Base-by-base conservation (phyloP, 352 stramenopile genomes). In the Blastocystis hominis region DNA sequence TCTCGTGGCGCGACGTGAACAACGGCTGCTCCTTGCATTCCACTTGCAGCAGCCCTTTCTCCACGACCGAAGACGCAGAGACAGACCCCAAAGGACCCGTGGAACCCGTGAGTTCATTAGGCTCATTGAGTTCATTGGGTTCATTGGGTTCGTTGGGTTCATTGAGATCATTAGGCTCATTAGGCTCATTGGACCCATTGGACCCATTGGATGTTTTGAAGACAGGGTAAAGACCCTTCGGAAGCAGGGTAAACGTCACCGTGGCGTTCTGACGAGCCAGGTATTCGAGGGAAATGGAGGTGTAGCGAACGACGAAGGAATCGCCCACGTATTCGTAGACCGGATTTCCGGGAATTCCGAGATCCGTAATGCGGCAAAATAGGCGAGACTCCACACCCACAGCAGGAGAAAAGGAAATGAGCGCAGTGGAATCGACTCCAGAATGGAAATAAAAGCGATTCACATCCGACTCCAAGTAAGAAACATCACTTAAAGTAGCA, bases 371-470 rank as follows among this genome's bases (percentile, higher is more conserved):
- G 34, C 20, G 47, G 46, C 72, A 84, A 15, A 50, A 84, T 30
- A 84, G 44, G 3, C 72, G 44, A 44, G 50, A 68, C 42, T 84
- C 72, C 30, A 66, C 46, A 0, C 72, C 72, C n/a, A 68, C n/a
- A 20, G 38, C 13, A 47, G 50, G 20, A 34, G 10, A 15, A 3
- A 77, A 30, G 7, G 44, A 7, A 13, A 77, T n/a, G 53, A 55
- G 34, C 50, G 53, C 34, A 56, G 34, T 56, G 24, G n/a, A 54
- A 20, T 47, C 24, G 34, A 46, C 50, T n/a, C 68, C 42, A 9
- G 44, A 66, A n/a, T 84, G 72, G 24, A 66, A 38, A 69, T 84
- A 84, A 46, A 66, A 84, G 30, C 72, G 47, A 30, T 66, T 84
- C 13, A 53, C 38, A 13, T 46, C 10, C 44, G 72, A 54, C 46